These are phyloP conservation scores for Malus hybrid DNA, from an alignment of 331 rosid genomes.

Conservation along the genomic window DNA sequence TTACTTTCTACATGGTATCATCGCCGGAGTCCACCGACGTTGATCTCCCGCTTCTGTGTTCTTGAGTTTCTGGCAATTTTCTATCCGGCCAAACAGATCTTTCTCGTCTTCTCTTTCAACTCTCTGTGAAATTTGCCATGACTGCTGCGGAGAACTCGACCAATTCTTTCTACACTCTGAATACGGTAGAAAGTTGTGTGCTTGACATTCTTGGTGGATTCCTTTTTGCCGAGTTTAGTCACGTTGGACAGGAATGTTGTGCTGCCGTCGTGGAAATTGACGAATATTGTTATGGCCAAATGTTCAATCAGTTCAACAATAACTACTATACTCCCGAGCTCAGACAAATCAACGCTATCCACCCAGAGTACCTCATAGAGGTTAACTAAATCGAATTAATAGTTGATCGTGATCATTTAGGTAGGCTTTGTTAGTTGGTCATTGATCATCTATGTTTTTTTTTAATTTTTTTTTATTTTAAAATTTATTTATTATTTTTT, in stretches of 20 bases:
- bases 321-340: background rate
- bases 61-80: no score
- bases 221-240: background rate
- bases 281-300: background rate
- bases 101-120: no score
- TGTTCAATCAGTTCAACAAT: background rate
- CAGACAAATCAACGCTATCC: background rate
- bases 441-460: no score
- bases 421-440: background rate
- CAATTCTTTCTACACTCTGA: background rate
- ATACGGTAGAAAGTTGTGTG: background rate
- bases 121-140: no score
- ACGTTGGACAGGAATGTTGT: background rate
- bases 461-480: no score
- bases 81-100: no score
- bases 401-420: background rate
- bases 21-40: no score
- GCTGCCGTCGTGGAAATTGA: background rate
- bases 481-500: no score
- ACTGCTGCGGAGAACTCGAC: no score
- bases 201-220: background rate
- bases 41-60: no score
- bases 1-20: no score
- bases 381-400: no score
- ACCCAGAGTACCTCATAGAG: background rate